Evolutionary conservation across 2,329 filamentous ascomycete species (phyloP).

Genomic region (Seiridium cupressi): DNA sequence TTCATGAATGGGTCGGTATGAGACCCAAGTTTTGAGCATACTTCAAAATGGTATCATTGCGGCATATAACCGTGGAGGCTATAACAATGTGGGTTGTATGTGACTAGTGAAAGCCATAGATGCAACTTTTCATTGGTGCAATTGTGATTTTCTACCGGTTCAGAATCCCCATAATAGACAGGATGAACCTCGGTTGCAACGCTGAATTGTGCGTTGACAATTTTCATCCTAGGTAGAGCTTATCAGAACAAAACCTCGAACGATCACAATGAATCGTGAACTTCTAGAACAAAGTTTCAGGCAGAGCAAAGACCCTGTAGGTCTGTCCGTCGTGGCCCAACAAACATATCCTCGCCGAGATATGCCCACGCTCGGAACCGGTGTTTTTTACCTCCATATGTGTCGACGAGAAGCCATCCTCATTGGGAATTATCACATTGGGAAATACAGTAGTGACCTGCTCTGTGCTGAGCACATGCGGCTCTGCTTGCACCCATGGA

Average conservation of each 20-base stretch:
- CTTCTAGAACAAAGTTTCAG: conserved; percentile 20
- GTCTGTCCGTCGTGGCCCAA: conserved; percentile 45
- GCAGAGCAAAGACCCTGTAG: conserved; percentile 47
- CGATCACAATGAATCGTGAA: neutral
- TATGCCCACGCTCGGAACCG: conserved; percentile 40
- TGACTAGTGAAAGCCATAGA: no score
- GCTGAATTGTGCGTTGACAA: no score
- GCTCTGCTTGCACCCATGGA: conserved; percentile 11
- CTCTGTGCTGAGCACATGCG: conserved; percentile 27
- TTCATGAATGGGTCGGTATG: neutral
- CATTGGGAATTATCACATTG: conserved; percentile 23
- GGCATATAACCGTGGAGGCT: no score
- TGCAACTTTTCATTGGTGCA: no score
- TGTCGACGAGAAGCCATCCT: conserved; percentile 36
- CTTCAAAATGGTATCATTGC: no score
- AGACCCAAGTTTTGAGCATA: neutral
- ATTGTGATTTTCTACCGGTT: no score
- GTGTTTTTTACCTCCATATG: conserved; percentile 51
- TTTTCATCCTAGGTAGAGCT: no score
- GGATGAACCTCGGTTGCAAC: no score
- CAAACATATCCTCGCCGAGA: conserved; percentile 50
- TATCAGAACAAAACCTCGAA: neutral
- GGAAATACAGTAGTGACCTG: conserved; percentile 25
- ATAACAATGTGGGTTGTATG: no score
- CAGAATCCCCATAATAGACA: no score